Evolutionary conservation across 176 grass and related monocot genomes (phyloP).

Genomic region (Melocanna baccifera): DNA sequence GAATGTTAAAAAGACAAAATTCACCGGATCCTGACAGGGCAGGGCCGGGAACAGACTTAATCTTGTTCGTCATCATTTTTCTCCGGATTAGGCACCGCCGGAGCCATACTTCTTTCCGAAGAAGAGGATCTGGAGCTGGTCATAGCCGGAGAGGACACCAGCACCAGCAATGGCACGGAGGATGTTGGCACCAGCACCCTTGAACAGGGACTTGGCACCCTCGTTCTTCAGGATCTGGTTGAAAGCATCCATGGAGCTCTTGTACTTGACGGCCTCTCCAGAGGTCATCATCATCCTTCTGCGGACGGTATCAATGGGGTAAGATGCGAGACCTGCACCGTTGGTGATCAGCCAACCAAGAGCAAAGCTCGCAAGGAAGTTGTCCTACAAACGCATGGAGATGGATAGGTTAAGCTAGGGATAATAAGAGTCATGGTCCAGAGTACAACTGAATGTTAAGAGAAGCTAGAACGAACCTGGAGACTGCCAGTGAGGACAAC

Average conservation of each 20-base stretch:
- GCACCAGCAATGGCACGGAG: constrained; percentile 92
- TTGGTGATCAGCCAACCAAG: constrained; percentile 92
- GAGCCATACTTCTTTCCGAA: constrained; percentile 94
- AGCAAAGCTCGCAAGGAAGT: constrained; percentile 84
- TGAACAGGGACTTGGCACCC: constrained; percentile 83
- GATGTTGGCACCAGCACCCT: constrained; percentile 96
- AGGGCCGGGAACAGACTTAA: constrained; percentile 20
- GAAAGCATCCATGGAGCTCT: constrained; percentile 80
- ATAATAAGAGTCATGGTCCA: not conserved
- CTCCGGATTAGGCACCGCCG: constrained; percentile 55
- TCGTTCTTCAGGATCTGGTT: constrained; percentile 81
- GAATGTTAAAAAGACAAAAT: constrained; percentile 43
- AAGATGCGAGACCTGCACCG: constrained; percentile 86
- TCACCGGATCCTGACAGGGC: constrained; percentile 28
- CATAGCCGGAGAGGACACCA: constrained; percentile 86
- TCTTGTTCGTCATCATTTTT: constrained; percentile 59
- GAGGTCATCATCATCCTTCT: constrained; percentile 99
- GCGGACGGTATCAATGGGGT: constrained; percentile 87
- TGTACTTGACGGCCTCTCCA: constrained; percentile 93
- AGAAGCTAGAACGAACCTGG: constrained; percentile 45
- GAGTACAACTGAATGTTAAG: not conserved
- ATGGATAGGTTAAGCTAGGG: not conserved
- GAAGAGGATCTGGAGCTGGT: constrained; percentile 96
- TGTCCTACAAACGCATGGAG: constrained; percentile 55
- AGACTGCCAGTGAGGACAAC: constrained; percentile 70